Evolutionary conservation across 2,329 filamentous ascomycete species (phyloP).

Genomic region (Ceratocystis smalleyi): DNA sequence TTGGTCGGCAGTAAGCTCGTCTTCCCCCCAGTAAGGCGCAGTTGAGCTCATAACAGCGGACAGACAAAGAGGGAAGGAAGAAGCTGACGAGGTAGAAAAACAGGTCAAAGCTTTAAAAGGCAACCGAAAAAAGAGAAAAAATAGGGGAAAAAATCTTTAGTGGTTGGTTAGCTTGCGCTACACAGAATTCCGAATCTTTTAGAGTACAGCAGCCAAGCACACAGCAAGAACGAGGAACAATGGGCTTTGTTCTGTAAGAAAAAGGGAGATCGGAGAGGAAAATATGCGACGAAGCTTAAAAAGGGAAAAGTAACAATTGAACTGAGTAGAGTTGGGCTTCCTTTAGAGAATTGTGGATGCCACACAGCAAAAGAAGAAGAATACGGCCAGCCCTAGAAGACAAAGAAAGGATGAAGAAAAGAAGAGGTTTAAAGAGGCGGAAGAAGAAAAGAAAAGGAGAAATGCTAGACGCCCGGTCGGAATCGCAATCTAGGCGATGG

Average conservation of each 20-base stretch:
- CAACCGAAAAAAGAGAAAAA: no score
- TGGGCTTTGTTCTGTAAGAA: slow-evolving; percentile 12
- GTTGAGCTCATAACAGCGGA: slow-evolving; percentile 12
- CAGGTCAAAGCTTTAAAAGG: neutral
- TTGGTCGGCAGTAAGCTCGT: neutral
- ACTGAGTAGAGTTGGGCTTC: neutral
- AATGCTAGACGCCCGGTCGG: neutral
- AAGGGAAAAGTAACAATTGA: neutral
- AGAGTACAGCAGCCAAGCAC: neutral
- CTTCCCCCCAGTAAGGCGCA: slow-evolving; percentile 12
- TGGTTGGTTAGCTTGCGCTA: no score
- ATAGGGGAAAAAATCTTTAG: neutral
- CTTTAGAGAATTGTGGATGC: neutral
- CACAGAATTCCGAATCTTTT: no score
- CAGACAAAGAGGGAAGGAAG: neutral
- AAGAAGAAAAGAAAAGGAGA: neutral
- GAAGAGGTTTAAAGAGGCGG: neutral
- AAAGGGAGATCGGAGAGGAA: neutral
- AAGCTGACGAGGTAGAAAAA: neutral
- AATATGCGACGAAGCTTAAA: neutral
- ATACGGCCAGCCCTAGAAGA: neutral
- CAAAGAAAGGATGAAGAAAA: neutral
- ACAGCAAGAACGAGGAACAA: slow-evolving; percentile 8
- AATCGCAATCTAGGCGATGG: neutral
- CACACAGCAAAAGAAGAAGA: neutral